Conservation (phyloP, 2,329 filamentous ascomycete genomes). For the Diplocarpon mali region DNA sequence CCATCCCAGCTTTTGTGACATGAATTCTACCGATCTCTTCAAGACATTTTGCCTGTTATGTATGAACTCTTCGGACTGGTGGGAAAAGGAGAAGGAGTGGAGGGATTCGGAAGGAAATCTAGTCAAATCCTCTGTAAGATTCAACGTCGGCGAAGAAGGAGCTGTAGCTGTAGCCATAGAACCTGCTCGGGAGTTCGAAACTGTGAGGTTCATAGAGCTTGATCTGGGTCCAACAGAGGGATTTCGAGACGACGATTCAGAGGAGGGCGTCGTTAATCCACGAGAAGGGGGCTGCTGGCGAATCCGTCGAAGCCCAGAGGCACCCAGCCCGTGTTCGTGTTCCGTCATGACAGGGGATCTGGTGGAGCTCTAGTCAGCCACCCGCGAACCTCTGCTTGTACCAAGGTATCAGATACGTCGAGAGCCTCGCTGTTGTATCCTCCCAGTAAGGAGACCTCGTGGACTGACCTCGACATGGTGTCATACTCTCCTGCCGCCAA, state of each 20-base stretch:
- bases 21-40: conserved; percentile 90
- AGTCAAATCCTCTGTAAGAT: conserved; percentile 76
- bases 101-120: conserved; percentile 92
- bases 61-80: conserved; percentile 85
- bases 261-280: conserved; percentile 53
- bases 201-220: conserved; percentile 58
- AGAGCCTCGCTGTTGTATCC: conserved; percentile 8
- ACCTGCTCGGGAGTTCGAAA: conserved; percentile 34
- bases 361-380: conserved; percentile 22
- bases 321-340: conserved; percentile 77
- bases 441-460: background rate
- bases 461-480: conserved; percentile 59
- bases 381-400: conserved; percentile 5
- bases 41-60: conserved; percentile 87
- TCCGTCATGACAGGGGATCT: conserved; percentile 76
- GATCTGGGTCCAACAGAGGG: conserved; percentile 51
- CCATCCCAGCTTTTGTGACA: conserved; percentile 78
- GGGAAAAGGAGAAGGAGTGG: conserved; percentile 96
- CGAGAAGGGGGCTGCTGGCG: conserved; percentile 69
- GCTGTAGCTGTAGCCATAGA: conserved; percentile 34
- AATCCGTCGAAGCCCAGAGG: conserved; percentile 84
- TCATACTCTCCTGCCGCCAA: conserved; percentile 50
- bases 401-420: conserved; percentile 13
- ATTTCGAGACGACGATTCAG: conserved; percentile 51
- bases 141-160: conserved; percentile 56